Conservation (phyloP, 2,329 filamentous ascomycete genomes). For the Apiospora saccharicola region DNA sequence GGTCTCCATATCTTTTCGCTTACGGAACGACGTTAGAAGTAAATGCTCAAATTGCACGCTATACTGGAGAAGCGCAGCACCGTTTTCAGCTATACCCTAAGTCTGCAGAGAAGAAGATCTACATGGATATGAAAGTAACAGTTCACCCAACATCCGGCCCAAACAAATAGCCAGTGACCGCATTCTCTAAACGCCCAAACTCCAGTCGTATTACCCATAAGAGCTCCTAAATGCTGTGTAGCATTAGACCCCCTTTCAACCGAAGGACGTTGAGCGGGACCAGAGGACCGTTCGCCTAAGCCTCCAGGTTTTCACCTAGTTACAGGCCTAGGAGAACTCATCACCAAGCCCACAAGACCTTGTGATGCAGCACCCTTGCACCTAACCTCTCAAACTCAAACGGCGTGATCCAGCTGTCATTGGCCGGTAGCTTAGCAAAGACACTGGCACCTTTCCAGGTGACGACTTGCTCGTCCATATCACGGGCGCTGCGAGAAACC, state of each 20-base stretch:
- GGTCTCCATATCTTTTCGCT: background rate
- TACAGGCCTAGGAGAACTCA: background rate
- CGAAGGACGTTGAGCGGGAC: background rate
- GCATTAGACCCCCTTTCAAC: background rate
- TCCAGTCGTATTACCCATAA: slow-evolving; percentile 18
- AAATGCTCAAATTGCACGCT: slow-evolving; percentile 1
- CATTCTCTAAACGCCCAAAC: slow-evolving; percentile 20
- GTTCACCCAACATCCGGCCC: slow-evolving; percentile 13
- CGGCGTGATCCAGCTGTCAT: slow-evolving; percentile 92
- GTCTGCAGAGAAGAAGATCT: background rate
- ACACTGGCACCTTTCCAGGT: slow-evolving; percentile 98
- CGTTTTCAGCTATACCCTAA: background rate
- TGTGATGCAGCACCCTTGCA: slow-evolving; percentile 82
- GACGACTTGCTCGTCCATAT: slow-evolving; percentile 97
- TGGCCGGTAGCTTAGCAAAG: slow-evolving; percentile 89
- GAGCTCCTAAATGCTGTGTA: background rate
- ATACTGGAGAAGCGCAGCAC: background rate
- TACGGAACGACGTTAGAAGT: background rate
- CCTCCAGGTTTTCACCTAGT: background rate
- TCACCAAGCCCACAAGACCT: slow-evolving; percentile 71
- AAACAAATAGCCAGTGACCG: slow-evolving; percentile 7
- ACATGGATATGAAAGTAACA: slow-evolving; percentile 8
- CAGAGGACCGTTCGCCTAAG: background rate
- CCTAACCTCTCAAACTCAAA: slow-evolving; percentile 90
- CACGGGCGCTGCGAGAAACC: slow-evolving; percentile 77